Percentiles rank a stretch among this genome's conserved stretches.
These are phyloP conservation scores for Zasmidium cellare DNA, from an alignment of 2,329 filamentous ascomycete species.

Conservation along the genomic window DNA sequence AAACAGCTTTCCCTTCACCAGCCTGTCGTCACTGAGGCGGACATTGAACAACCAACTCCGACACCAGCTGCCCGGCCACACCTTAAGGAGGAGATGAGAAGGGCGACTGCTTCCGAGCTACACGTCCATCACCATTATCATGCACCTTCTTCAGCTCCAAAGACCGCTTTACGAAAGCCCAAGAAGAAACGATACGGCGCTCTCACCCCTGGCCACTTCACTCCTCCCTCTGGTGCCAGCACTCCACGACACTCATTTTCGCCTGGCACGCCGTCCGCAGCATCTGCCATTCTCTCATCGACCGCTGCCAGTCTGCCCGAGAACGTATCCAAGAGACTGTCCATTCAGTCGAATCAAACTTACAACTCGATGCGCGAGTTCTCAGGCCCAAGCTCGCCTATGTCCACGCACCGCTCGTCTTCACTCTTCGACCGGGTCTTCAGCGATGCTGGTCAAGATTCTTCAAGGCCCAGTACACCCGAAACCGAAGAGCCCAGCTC, in stretches of 20 bases:
- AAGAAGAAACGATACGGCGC: conserved; percentile 70
- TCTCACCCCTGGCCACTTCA: conserved; percentile 56
- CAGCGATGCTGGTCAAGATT: conserved; percentile 58
- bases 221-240: conserved; percentile 41
- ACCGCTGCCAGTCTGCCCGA: conserved; percentile 60
- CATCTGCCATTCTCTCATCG: conserved; percentile 63
- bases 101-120: conserved; percentile 71
- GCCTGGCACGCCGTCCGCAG: conserved; percentile 46
- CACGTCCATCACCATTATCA: conserved; percentile 97
- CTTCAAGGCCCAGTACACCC: conserved; percentile 77
- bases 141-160: conserved; percentile 48
- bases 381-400: conserved; percentile 79
- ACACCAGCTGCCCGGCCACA: conserved; percentile 33
- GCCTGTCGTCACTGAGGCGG: conserved; percentile 53
- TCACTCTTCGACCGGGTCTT: conserved; percentile 77
- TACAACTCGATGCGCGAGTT: conserved; percentile 65
- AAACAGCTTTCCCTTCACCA: conserved; percentile 81
- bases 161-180: conserved; percentile 41
- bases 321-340: conserved; percentile 60
- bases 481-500: conserved; percentile 62
- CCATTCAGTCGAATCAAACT: conserved; percentile 60
- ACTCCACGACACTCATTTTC: conserved; percentile 42
- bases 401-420: conserved; percentile 66
- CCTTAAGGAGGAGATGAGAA: conserved; percentile 66
- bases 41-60: conserved; percentile 18